Evolutionary conservation across 192 early-diverging fungal genomes (phyloP), one percentile per base, ranked within the genome.

Genomic region (Anaeromyces robustus): DNA sequence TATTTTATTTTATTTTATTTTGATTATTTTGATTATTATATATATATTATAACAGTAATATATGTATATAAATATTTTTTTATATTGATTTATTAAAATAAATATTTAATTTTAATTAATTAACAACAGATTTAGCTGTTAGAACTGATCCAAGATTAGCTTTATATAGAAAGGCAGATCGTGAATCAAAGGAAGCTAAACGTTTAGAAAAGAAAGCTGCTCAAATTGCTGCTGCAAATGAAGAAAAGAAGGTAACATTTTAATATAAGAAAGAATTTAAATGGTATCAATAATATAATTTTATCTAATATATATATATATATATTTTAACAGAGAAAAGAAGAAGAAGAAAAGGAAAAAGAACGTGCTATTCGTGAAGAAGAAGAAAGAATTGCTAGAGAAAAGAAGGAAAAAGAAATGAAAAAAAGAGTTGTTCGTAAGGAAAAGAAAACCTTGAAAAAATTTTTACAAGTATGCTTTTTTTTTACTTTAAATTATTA

Each of bases 121-220:
- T n/a, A 84, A 89, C 89, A 77, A 86, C 97, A 39, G 96, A 96
- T 82, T 89, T 91, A 32, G 95, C 95, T 52, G 83, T 97, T 79
- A 87, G 88, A 81, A 77, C 89, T 34, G 98, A 99, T 86, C 97
- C 97, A 78, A 94, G 98, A 81, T 95, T 98, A 87, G 88, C 87
- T 79, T 81, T 87, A 43, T 97, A 95, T 91, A 95, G 93, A 85
- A 92, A 94, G 85, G 93, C 92, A 80, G 98, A 98, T 81, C 95
- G 94, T 89, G 87, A 87, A 81, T 93, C 93, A 77, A 95, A 95
- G 82, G 94, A 96, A 77, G 93, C 95, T 81, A 97, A 97, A 87
- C 94, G 93, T 87, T 87, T 92, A 80, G 95, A 94, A 80, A 94
- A 92, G 84, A 93, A 95, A 83, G 82, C 83, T 83, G 88, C 89